Base-by-base conservation (phyloP, 2,329 filamentous ascomycete species). In the Aspergillus sp. region DNA sequence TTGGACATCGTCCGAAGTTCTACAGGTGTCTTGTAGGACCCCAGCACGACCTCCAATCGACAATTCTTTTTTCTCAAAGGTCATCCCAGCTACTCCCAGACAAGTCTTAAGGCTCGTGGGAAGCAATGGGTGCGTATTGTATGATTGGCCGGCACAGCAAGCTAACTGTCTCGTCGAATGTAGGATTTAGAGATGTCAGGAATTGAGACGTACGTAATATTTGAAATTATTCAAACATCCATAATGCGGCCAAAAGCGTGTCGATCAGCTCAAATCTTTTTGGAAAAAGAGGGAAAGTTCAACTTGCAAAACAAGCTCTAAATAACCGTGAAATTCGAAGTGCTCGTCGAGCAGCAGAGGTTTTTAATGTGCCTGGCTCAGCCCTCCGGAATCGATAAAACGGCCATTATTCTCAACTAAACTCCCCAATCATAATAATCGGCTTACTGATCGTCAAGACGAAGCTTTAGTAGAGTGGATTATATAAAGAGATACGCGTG, bases 401-500 rank as follows among this genome's bases (percentile, higher is more conserved):
- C 2, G 48, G 53, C 19, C 15, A 45, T 19, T 13, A n/a, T 46
- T 17, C 20, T 24, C 30, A 20, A 8, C 7, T 8, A 24, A 59
- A 50, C 44, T 22, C 17, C 40, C 34, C 27, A 27, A 41, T 19
- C 46, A 56, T 15, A 22, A 8, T 11, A 24, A 45, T n/a, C 45
- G 39, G 46, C 17, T 59, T 9, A 42, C 44, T 41, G 7, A 33
- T 37, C 55, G 24, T 46, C 42, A 61, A 22, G 54, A 59, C 27
- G 41, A 59, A 27, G 41, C 41, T 3, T 54, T 61, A 12, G n/a
- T 51, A 42, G 5, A 45, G 20, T 61, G 30, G 57, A 61, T 59
- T 8, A 11, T 54, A 52, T 56, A 40, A 27, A 34, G 30, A 15
- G 51, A 59, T 52, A 30, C n/a, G 34, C 51, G 34, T 30, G 44